These are phyloP conservation scores for Dianthus caryophyllus DNA, from an alignment of 148 eudicot genomes.

Conservation along the genomic window DNA sequence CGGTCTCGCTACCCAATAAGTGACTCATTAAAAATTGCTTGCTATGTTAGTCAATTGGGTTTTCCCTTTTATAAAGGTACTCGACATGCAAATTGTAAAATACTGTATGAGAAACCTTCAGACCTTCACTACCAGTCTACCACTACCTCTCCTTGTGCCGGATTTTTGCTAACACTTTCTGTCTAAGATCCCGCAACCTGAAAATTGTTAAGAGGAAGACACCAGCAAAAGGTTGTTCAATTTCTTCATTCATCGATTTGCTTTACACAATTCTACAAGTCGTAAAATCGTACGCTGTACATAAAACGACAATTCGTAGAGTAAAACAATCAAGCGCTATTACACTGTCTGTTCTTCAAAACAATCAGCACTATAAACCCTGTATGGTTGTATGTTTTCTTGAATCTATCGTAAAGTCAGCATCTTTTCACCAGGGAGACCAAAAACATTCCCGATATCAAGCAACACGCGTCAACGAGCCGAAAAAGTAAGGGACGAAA, in stretches of 20 bases:
- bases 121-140: no score
- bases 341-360: slow-evolving; percentile 5
- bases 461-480: slow-evolving; percentile 12
- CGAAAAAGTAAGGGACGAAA: slow-evolving; percentile 2
- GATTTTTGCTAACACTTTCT: not conserved
- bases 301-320: not conserved
- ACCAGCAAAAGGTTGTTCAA: not conserved
- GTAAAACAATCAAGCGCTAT: slow-evolving; percentile 8
- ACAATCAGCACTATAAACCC: slow-evolving; percentile 13
- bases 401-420: slow-evolving; percentile 14
- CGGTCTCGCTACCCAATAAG: no score
- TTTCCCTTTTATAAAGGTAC: no score
- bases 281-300: slow-evolving; percentile 16
- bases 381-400: slow-evolving; percentile 21
- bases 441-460: slow-evolving; percentile 7
- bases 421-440: slow-evolving; percentile 3
- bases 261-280: slow-evolving; percentile 13
- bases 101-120: no score
- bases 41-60: no score
- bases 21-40: no score
- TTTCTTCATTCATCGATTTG: slow-evolving; percentile 9
- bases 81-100: no score
- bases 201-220: not conserved
- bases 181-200: not conserved
- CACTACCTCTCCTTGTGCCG: no score